Evolutionary conservation across 176 grass and related monocot genomes (phyloP), one percentile per base, ranked within the genome.

Genomic region (Cocos nucifera): DNA sequence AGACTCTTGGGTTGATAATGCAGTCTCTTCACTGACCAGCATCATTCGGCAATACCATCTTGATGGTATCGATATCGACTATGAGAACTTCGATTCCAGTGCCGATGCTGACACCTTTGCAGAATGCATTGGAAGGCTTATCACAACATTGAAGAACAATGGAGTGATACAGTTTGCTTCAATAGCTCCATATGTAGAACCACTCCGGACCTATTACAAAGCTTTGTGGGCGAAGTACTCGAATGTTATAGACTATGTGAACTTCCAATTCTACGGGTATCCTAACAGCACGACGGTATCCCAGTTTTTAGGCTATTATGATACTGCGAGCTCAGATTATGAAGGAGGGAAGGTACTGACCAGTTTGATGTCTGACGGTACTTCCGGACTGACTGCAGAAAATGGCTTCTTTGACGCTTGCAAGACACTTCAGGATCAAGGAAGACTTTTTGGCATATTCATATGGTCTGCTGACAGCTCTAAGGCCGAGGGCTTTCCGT

Each of bases 221-320:
- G 80, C 83, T 0, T 64, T 95, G 5, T 90, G 86, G 86, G 12
- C 28, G 0, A 71, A 35, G 58, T 79, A 84, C 22, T 71, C 59
- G 0, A 7, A 21, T 9, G 86, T 48, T 21, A 72, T 95, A 15
- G 91, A 95, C 82, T 87, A 90, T 35, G 49, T 87, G 30, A 90
- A 95, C 77, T 95, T 95, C 83, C 80, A 95, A 74, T 95, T 95
- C 81, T 90, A 90, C 49, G 91, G 35, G 3, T 95, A 90, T 26
- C 27, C 19, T 15, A 27, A 67, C 0, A 49, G 55, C 69, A 95
- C 86, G 16, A 84, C 83, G 23, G 74, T 51, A 24, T 29, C 54
- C 28, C 53, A 84, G 65, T 95, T 90, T 0, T 69, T 95, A 12
- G 2, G 19, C 53, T 58, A 77, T 62, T 95, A 73, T 49, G 49